phyloP scores from a whole-genome alignment of 2,329 filamentous ascomycete genomes.

The Aureobasidium mangrovei region DNA sequence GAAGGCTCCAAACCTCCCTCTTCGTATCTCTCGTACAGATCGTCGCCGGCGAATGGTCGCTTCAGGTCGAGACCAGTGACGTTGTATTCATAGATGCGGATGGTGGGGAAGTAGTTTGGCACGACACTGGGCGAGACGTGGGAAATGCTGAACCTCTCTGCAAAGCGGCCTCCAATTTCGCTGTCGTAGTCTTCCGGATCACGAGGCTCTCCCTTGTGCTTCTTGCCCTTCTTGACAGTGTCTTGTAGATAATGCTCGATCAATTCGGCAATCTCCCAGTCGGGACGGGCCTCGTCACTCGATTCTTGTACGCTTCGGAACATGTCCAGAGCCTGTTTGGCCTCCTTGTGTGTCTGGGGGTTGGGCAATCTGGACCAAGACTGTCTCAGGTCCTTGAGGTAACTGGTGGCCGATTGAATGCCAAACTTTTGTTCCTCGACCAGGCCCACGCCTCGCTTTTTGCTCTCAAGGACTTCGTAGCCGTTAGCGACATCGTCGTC shows the following conservation, averaged over 20 bases:
- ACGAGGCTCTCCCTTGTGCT: conserved; percentile 43
- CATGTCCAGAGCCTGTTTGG: background rate
- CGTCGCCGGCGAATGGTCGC: background rate
- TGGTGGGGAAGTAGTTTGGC: conserved; percentile 70
- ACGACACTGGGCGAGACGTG: conserved; percentile 74
- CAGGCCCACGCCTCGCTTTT: conserved; percentile 28
- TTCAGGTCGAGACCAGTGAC: conserved; percentile 59
- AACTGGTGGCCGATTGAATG: conserved; percentile 59
- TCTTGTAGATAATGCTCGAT: conserved; percentile 20
- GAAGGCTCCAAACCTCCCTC: conserved; percentile 7
- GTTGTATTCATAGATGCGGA: conserved; percentile 93
- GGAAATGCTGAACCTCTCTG: conserved; percentile 74
- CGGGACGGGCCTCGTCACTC: conserved; percentile 16
- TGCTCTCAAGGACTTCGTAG: conserved; percentile 18
- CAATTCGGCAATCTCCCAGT: conserved; percentile 15
- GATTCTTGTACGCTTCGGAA: background rate
- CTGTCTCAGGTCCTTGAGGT: conserved; percentile 67
- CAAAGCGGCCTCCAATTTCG: conserved; percentile 69
- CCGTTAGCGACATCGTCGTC: conserved; percentile 47
- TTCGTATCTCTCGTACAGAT: background rate
- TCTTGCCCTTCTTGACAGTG: conserved; percentile 29
- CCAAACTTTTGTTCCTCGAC: conserved; percentile 48
- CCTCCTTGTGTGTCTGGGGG: conserved; percentile 22
- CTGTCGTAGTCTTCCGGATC: conserved; percentile 46
- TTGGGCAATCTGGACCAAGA: conserved; percentile 67